Evolutionary conservation across 139 green algal species (phyloP), one percentile per base, ranked within the genome.

Genomic region (Eudorina sp.): DNA sequence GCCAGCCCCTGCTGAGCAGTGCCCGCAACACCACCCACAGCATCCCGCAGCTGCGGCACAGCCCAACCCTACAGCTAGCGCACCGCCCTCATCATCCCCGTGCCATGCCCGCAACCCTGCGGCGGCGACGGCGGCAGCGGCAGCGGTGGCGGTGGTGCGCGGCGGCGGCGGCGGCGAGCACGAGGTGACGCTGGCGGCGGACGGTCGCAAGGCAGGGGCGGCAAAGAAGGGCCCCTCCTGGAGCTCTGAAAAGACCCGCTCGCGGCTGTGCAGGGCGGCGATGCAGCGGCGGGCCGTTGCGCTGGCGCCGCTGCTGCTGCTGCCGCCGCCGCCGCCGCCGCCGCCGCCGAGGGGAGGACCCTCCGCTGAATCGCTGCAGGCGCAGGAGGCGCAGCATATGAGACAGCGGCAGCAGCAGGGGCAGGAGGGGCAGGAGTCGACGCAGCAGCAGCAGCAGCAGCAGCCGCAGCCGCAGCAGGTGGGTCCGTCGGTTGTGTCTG

Each of bases 161-260:
- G 0, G 60, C 2, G 74, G 53, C 45, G 40, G 13, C 4, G 51
- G 6, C 6, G 78, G 55, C 34, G 53, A 72, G 38, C 93, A 95
- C 55, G 94, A 96, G 84, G 94, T 94, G 36, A 90, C 93, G 38
- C 68, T 93, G 31, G 77, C 85, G 9, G 93, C 90, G 9, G 88
- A 70, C 23, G 94, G 94, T 27, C 88, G 88, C 36, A 92, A 90
- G 43, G 87, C 92, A 36, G 94, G 94, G 3, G 88, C 90, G 0
- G 89, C 87, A 41, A 91, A 90, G 60, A 34, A 34, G 16, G 18
- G 80, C 29, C 36, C 66, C 18, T 23, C 85, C 51, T 53, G 81
- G 60, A 45, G 69, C 36, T 91, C 93, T 3, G 41, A 43, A 1
- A 87, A 88, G 48, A 94, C 90, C 7, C 75, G 86, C 4, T 96